These are phyloP conservation scores for Apiotrichum porosum DNA, from an alignment of 1,284 basidiomycete genomes.

Conservation along the genomic window DNA sequence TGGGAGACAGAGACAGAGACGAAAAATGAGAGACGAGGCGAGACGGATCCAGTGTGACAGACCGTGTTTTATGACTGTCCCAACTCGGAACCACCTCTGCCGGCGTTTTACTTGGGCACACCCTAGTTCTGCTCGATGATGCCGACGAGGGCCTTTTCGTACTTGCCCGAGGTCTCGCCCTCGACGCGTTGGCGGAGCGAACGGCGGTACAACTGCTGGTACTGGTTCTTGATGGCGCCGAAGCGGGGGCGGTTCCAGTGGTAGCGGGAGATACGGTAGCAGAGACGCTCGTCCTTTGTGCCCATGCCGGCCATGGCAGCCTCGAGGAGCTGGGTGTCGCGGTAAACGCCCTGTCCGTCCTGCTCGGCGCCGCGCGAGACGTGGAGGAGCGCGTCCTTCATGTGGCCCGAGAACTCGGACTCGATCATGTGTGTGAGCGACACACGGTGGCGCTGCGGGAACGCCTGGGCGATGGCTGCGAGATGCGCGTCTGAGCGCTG, in stretches of 20 bases:
- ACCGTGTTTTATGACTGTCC: no score
- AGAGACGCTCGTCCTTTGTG: slow-evolving; percentile 49
- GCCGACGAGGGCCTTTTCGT: slow-evolving; percentile 36
- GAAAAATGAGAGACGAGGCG: no score
- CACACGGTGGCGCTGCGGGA: slow-evolving; percentile 36
- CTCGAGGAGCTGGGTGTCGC: slow-evolving; percentile 43
- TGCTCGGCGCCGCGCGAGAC: slow-evolving; percentile 40
- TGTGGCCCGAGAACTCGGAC: slow-evolving; percentile 50
- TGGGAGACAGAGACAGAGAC: no score
- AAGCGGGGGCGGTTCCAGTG: slow-evolving; percentile 49
- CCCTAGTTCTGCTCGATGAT: slow-evolving; percentile 36
- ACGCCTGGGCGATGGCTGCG: slow-evolving; percentile 41
- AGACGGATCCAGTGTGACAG: no score
- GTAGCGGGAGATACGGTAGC: slow-evolving; percentile 42
- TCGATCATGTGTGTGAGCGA: slow-evolving; percentile 40
- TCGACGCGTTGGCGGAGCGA: slow-evolving; percentile 38
- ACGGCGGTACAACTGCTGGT: slow-evolving; percentile 36
- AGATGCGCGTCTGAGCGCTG: slow-evolving; percentile 46
- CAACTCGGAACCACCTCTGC: no score
- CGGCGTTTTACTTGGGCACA: no score
- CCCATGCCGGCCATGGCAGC: slow-evolving; percentile 46
- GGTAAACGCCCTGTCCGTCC: slow-evolving; percentile 43
- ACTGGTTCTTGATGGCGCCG: slow-evolving; percentile 45
- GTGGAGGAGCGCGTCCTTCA: slow-evolving; percentile 43
- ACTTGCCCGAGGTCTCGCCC: slow-evolving; percentile 49